Conservation (phyloP, 441 rosid genomes). For the Gossypium gossypioides region DNA sequence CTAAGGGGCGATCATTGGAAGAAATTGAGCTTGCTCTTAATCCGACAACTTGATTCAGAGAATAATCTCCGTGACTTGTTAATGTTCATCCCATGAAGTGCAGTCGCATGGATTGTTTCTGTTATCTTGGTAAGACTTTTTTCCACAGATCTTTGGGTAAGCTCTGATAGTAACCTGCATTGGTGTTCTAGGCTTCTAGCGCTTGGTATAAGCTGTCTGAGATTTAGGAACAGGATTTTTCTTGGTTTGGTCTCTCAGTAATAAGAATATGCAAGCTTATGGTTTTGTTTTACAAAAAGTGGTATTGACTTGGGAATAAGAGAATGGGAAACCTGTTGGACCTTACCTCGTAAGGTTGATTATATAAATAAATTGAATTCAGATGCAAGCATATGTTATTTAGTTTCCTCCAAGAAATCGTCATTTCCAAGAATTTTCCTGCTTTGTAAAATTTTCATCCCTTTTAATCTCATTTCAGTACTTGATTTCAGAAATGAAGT, state of each 20-base stretch:
- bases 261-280: neutral
- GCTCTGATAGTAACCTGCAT: neutral
- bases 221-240: neutral
- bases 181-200: neutral
- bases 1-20: conserved; percentile 89
- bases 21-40: conserved; percentile 81
- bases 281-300: neutral
- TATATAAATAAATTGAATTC: neutral
- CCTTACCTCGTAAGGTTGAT: neutral
- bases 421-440: neutral
- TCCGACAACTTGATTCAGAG: conserved; percentile 26
- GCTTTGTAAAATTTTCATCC: neutral
- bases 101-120: neutral
- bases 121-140: neutral
- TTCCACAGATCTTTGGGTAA: neutral
- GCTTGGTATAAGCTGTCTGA: neutral
- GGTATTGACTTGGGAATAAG: neutral
- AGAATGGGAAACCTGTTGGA: neutral
- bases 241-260: neutral
- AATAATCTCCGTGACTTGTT: conserved; percentile 17
- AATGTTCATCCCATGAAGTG: neutral
- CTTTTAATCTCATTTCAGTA: neutral
- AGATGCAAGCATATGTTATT: neutral
- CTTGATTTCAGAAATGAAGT: neutral
- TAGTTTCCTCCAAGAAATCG: neutral